Conservation (phyloP, 306 rosid species). For the Gastrolobium bilobum region DNA sequence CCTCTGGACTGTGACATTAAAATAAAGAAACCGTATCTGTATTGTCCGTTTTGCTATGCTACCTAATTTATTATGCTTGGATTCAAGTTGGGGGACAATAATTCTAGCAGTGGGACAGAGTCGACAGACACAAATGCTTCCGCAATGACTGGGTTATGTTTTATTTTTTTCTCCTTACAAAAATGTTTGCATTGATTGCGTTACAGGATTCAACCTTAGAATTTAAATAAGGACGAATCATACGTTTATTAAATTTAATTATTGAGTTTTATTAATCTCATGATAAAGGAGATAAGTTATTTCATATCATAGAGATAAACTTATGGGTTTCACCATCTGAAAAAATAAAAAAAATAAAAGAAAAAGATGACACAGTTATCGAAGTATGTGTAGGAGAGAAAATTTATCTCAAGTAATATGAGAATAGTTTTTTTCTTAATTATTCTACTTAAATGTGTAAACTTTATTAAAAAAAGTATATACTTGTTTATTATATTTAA, state of each 20-base stretch:
- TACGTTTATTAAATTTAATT: neutral
- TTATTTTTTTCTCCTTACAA: neutral
- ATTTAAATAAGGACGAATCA: neutral
- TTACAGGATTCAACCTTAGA: neutral
- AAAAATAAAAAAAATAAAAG: no score
- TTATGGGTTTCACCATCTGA: no score
- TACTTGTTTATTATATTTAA: no score
- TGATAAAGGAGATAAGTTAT: no score
- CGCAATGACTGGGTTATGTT: neutral
- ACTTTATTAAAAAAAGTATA: neutral
- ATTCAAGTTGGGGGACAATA: slow-evolving; percentile 34
- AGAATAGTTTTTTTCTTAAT: no score
- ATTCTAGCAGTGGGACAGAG: slow-evolving; percentile 36
- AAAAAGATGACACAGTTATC: no score
- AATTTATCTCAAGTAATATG: no score
- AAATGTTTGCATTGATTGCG: neutral
- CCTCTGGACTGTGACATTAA: slow-evolving; percentile 39
- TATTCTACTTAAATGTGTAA: neutral
- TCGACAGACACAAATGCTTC: slow-evolving; percentile 45
- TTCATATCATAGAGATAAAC: no score
- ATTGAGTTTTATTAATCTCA: no score
- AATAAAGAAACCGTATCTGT: slow-evolving; percentile 31
- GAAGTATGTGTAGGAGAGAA: no score
- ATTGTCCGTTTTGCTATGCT: slow-evolving; percentile 7
- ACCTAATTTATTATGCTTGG: slow-evolving; percentile 4